Percentiles rank a stretch among this genome's conserved stretches.
Conservation (phyloP, 1,284 basidiomycete species). For the Rhodotorula sp. region DNA sequence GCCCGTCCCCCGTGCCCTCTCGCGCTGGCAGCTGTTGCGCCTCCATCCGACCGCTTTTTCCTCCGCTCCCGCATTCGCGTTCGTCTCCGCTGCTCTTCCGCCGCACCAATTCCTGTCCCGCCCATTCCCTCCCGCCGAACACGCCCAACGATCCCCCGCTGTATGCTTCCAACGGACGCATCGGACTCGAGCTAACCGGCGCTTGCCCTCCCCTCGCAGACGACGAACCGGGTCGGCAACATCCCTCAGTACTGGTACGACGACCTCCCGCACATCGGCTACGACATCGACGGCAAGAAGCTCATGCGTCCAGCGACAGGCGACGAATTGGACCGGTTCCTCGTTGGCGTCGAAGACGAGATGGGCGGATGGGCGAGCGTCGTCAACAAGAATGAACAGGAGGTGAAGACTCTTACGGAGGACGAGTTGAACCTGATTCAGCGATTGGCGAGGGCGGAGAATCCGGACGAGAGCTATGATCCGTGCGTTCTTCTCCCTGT, state of each 20-base stretch:
- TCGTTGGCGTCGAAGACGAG: slow-evolving; percentile 89
- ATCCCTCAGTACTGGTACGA: slow-evolving; percentile 99
- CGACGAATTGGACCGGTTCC: slow-evolving; percentile 96
- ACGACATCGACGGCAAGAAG: slow-evolving; percentile 91
- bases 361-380: slow-evolving; percentile 83
- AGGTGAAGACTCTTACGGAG: slow-evolving; percentile 79
- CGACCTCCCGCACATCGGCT: slow-evolving; percentile 98
- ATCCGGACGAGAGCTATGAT: slow-evolving; percentile 83
- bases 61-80: too few relatives aligned
- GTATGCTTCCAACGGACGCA: too few relatives aligned
- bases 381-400: slow-evolving; percentile 83
- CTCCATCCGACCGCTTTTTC: too few relatives aligned
- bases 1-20: too few relatives aligned
- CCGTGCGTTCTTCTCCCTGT: slow-evolving; percentile 47
- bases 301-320: slow-evolving; percentile 91
- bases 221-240: slow-evolving; percentile 90
- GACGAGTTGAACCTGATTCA: slow-evolving; percentile 96
- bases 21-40: too few relatives aligned
- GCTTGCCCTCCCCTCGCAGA: slow-evolving; percentile 53
- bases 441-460: slow-evolving; percentile 82
- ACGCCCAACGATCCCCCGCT: too few relatives aligned
- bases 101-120: too few relatives aligned
- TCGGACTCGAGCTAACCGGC: slow-evolving; percentile 1
- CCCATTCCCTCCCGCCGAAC: too few relatives aligned
- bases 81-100: too few relatives aligned